Conservation (phyloP, 2,329 filamentous ascomycete species). For the Coniochaeta ligniaria region DNA sequence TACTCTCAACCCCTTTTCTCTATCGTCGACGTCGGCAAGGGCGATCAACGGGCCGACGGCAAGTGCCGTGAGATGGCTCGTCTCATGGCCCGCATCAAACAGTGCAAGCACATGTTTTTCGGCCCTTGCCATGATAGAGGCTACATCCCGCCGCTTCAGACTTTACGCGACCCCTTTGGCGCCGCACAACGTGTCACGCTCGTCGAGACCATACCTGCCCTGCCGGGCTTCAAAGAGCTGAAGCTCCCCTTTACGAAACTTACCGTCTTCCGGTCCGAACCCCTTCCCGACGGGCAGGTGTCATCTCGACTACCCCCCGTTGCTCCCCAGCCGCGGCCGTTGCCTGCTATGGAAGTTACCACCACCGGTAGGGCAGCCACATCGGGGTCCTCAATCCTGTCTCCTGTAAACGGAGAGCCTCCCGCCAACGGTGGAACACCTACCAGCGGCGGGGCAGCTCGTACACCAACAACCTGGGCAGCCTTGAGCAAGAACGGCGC, state of each 20-base stretch:
- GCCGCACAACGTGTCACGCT: constrained; percentile 20
- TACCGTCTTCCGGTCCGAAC: constrained; percentile 22
- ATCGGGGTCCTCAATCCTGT: neutral
- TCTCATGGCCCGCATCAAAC: constrained; percentile 21
- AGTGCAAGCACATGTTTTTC: constrained; percentile 24
- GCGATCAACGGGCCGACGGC: constrained; percentile 26
- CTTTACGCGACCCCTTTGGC: constrained; percentile 16
- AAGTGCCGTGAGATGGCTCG: constrained; percentile 26
- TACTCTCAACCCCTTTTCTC: constrained; percentile 25
- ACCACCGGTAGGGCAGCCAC: neutral
- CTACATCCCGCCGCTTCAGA: constrained; percentile 24
- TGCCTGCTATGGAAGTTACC: neutral
- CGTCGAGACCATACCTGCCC: constrained; percentile 21
- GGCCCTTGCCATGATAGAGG: constrained; percentile 26
- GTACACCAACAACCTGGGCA: constrained; percentile 13
- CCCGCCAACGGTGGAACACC: neutral
- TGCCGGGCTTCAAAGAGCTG: constrained; percentile 18
- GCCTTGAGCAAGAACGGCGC: constrained; percentile 8
- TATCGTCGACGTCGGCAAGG: constrained; percentile 25
- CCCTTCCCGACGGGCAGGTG: constrained; percentile 6
- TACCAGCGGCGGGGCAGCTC: too few species aligned
- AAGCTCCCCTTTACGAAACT: constrained; percentile 19
- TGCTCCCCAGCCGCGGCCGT: neutral
- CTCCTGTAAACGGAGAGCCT: neutral
- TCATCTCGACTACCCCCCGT: neutral